A percentile compares a stretch with the other conserved stretches of the same genome.
Evolutionary conservation across 2,329 filamentous ascomycete species (phyloP).

Genomic region (Aspergillus bombycis): DNA sequence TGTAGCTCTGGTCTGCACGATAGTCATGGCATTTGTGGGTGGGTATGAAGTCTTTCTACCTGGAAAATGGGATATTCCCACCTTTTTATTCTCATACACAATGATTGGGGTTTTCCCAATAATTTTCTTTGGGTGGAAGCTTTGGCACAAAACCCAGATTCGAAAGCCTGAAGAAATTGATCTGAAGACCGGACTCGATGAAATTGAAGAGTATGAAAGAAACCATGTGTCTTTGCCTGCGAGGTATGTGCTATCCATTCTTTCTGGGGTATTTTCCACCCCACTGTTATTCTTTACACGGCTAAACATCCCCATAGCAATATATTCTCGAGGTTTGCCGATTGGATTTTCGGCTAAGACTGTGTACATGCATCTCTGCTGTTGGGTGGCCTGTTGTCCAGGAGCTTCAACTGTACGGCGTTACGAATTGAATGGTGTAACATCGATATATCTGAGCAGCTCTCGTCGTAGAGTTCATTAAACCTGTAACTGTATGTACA

Average conservation of each 20-base stretch:
- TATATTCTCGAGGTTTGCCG: slow-evolving; percentile 21
- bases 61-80: slow-evolving; percentile 66
- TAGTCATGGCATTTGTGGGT: slow-evolving; percentile 73
- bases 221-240: slow-evolving; percentile 60
- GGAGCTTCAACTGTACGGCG: background rate
- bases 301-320: slow-evolving; percentile 27
- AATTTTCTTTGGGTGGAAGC: slow-evolving; percentile 72
- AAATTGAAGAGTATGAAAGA: slow-evolving; percentile 69
- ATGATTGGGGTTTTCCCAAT: slow-evolving; percentile 73
- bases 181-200: slow-evolving; percentile 63
- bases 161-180: slow-evolving; percentile 63
- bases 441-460: background rate
- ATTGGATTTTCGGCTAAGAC: slow-evolving; percentile 23
- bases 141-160: slow-evolving; percentile 65
- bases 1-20: slow-evolving; percentile 64
- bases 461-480: background rate
- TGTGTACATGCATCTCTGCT: background rate
- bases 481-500: background rate
- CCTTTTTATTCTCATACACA: slow-evolving; percentile 77
- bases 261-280: background rate
- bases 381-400: background rate
- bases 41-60: slow-evolving; percentile 78
- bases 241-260: slow-evolving; percentile 47
- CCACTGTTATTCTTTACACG: background rate
- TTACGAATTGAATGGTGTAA: background rate